phyloP scores from a whole-genome alignment of 148 eudicot species.

The Cornus controversa region DNA sequence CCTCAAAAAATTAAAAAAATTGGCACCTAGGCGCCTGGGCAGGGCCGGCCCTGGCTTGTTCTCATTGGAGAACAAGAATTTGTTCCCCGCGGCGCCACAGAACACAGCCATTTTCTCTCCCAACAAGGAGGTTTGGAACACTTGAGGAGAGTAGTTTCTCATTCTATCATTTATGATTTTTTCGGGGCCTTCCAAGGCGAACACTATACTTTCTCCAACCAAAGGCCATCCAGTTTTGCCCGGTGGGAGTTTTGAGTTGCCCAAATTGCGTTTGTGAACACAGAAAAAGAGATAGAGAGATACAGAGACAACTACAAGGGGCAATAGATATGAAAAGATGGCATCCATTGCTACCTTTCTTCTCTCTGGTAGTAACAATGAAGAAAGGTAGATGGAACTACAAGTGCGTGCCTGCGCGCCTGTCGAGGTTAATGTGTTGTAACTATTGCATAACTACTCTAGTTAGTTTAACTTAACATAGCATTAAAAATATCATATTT shows the following conservation, averaged over 20 bases:
- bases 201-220: not conserved
- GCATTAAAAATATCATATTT: too few species aligned
- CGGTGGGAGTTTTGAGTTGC: conserved; percentile 6
- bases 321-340: conserved; percentile 1
- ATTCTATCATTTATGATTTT: not conserved
- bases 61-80: conserved; percentile 20
- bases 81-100: conserved; percentile 29
- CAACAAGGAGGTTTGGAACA: not conserved
- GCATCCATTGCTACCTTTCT: not conserved
- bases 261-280: not conserved
- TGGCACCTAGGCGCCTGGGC: too few species aligned
- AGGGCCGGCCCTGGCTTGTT: too few species aligned
- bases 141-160: not conserved
- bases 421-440: too few species aligned
- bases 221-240: conserved; percentile 2
- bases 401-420: too few species aligned
- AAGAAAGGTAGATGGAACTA: not conserved
- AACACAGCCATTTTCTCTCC: conserved; percentile 11
- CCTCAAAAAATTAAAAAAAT: too few species aligned
- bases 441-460: too few species aligned
- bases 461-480: too few species aligned
- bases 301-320: not conserved
- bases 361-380: not conserved
- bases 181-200: not conserved
- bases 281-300: conserved; percentile 9